phyloP scores from a whole-genome alignment of 805 yeast genomes.

The Lipomyces oligophaga region DNA sequence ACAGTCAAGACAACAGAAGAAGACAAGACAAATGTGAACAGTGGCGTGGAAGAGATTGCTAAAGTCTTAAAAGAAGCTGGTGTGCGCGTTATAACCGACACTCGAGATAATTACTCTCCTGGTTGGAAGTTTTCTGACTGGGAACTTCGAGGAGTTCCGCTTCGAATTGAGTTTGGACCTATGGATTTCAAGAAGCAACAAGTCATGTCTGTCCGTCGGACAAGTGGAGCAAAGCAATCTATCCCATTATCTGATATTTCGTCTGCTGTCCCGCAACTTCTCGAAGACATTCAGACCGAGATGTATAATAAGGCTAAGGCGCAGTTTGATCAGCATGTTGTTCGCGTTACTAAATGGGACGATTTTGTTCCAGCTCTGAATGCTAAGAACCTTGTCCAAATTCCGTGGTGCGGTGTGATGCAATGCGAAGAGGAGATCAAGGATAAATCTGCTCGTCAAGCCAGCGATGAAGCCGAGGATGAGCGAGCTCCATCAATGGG shows the following conservation, averaged over 20 bases:
- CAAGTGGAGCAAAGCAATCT: slow-evolving; percentile 69
- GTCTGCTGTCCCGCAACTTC: slow-evolving; percentile 62
- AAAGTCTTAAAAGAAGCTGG: slow-evolving; percentile 54
- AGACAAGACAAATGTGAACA: slow-evolving; percentile 62
- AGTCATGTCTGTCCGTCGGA: slow-evolving; percentile 90
- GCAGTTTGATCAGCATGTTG: slow-evolving; percentile 78
- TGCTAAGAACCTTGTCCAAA: slow-evolving; percentile 79
- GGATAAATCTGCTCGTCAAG: slow-evolving; percentile 73
- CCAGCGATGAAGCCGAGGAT: slow-evolving; percentile 80
- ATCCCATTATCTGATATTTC: slow-evolving; percentile 65
- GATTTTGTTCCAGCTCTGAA: slow-evolving; percentile 92
- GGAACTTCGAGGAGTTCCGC: slow-evolving; percentile 93
- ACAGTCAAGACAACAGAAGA: slow-evolving; percentile 81
- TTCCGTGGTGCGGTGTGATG: slow-evolving; percentile 96
- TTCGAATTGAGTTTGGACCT: slow-evolving; percentile 95
- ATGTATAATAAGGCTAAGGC: slow-evolving; percentile 75
- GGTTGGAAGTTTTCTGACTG: slow-evolving; percentile 99
- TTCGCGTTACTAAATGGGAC: slow-evolving; percentile 75
- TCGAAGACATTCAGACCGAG: slow-evolving; percentile 76
- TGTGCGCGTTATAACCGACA: slow-evolving; percentile 78
- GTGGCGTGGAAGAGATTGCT: slow-evolving; percentile 70
- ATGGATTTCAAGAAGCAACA: slow-evolving; percentile 79
- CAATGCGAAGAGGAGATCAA: slow-evolving; percentile 97
- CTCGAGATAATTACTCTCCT: slow-evolving; percentile 91
- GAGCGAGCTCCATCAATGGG: slow-evolving; percentile 99